Evolutionary conservation across 2,329 filamentous ascomycete genomes (phyloP).

Genomic region (Fusarium circinatum): DNA sequence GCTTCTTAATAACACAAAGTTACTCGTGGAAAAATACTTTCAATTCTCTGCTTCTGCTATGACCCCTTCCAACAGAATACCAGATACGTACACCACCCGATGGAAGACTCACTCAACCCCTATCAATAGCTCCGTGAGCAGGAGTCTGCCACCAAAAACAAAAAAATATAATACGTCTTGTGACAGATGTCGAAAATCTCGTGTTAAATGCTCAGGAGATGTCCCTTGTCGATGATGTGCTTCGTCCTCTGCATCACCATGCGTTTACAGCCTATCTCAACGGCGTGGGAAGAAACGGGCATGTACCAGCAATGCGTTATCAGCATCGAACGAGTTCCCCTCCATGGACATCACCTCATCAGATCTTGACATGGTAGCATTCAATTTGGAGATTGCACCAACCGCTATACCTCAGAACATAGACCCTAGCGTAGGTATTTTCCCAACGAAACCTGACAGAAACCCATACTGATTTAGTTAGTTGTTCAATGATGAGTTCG

Average conservation of each 20-base stretch:
- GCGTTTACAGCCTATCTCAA: slow-evolving; percentile 9
- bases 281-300: slow-evolving; percentile 8
- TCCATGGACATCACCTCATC: not conserved
- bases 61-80: not conserved
- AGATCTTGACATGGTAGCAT: not conserved
- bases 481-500: not conserved
- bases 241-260: not conserved
- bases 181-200: slow-evolving; percentile 11
- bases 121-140: not conserved
- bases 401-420: not conserved
- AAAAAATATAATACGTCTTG: slow-evolving; percentile 15
- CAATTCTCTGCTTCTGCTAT: not conserved
- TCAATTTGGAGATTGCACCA: not conserved
- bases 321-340: not conserved
- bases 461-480: not conserved
- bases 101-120: not conserved
- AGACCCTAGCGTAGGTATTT: not conserved
- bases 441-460: not conserved
- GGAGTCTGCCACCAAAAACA: not conserved
- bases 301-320: not conserved
- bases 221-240: slow-evolving; percentile 4
- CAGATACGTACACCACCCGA: not conserved
- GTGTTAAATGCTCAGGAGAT: slow-evolving; percentile 8
- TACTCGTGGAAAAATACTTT: not conserved
- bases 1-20: not conserved